A percentile compares a stretch with the other conserved stretches of the same genome.
Conservation (phyloP, 768 basidiomycete genomes). For the Lactarius indigo region DNA sequence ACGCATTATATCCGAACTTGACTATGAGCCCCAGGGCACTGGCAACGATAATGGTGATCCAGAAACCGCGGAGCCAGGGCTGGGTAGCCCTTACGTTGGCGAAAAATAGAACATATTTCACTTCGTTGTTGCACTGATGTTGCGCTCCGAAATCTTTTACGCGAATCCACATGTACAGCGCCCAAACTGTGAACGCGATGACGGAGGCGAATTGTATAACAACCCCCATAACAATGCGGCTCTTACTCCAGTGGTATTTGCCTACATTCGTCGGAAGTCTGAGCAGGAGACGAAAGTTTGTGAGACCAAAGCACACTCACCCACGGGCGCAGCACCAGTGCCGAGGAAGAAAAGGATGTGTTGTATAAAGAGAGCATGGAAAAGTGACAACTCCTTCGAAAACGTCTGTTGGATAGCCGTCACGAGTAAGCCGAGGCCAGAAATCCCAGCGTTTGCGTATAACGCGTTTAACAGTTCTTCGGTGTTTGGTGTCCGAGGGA, state of each 20-base stretch:
- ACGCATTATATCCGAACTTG: not conserved
- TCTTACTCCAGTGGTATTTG: constrained; percentile 16
- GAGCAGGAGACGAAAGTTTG: not conserved
- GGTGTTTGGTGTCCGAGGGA: constrained; percentile 12
- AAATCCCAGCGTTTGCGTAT: not conserved
- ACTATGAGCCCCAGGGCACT: constrained; percentile 11
- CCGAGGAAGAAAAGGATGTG: constrained; percentile 22
- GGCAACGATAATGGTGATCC: constrained; percentile 7
- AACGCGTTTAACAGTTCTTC: constrained; percentile 3
- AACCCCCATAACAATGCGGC: constrained; percentile 13
- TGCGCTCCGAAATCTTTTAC: not conserved
- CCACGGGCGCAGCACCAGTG: constrained; percentile 4
- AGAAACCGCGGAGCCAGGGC: constrained; percentile 9
- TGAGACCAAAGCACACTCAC: not conserved
- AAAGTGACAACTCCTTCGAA: not conserved
- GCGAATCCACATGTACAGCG: constrained; percentile 9
- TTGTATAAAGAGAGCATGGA: constrained; percentile 15
- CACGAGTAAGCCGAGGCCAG: constrained; percentile 20
- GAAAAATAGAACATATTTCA: constrained; percentile 20
- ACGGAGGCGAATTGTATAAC: not conserved
- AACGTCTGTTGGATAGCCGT: constrained; percentile 14
- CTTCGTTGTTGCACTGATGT: not conserved
- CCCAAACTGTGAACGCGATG: constrained; percentile 14
- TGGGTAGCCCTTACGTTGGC: constrained; percentile 4
- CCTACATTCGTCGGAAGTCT: not conserved